These are phyloP conservation scores for Ophiocordyceps camponoti-leonardi DNA, from an alignment of 2,329 filamentous ascomycete genomes.

Conservation along the genomic window DNA sequence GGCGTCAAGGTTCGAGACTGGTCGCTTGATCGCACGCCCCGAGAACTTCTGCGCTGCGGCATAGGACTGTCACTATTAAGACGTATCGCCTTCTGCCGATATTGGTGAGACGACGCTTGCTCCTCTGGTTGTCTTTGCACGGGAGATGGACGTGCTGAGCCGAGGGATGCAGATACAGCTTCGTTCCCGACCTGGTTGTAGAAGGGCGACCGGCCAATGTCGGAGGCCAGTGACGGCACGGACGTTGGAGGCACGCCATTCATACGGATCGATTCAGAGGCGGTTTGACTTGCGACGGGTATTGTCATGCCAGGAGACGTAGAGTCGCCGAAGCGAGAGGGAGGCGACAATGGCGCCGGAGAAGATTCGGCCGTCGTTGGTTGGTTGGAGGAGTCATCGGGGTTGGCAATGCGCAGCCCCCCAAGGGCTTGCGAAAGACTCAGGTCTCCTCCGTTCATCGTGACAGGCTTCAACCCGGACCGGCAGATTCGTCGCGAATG, in stretches of 20 bases:
- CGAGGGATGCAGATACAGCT: neutral
- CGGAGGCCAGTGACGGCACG: neutral
- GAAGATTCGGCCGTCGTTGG: neutral
- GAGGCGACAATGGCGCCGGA: conserved; percentile 3
- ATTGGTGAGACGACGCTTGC: neutral
- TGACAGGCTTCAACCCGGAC: conserved; percentile 11
- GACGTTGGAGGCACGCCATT: no score
- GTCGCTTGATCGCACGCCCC: conserved; percentile 42
- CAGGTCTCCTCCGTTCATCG: conserved; percentile 72
- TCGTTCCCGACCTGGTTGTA: conserved; percentile 11
- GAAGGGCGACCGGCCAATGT: conserved; percentile 25
- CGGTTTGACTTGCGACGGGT: neutral
- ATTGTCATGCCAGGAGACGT: conserved; percentile 1
- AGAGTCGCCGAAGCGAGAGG: conserved; percentile 1
- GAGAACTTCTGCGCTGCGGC: conserved; percentile 62
- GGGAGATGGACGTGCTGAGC: conserved; percentile 29
- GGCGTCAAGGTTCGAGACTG: neutral
- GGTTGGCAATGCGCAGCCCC: conserved; percentile 91
- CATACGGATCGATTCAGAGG: neutral
- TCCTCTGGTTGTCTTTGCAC: conserved; percentile 50
- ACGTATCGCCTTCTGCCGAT: neutral
- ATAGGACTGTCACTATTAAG: conserved; percentile 31
- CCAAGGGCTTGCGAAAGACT: conserved; percentile 85
- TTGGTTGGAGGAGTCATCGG: conserved; percentile 49
- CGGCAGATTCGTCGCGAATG: neutral